phyloP scores from a whole-genome alignment of 495 filamentous ascomycete genomes.

The Aspergillus carlsbadensis region DNA sequence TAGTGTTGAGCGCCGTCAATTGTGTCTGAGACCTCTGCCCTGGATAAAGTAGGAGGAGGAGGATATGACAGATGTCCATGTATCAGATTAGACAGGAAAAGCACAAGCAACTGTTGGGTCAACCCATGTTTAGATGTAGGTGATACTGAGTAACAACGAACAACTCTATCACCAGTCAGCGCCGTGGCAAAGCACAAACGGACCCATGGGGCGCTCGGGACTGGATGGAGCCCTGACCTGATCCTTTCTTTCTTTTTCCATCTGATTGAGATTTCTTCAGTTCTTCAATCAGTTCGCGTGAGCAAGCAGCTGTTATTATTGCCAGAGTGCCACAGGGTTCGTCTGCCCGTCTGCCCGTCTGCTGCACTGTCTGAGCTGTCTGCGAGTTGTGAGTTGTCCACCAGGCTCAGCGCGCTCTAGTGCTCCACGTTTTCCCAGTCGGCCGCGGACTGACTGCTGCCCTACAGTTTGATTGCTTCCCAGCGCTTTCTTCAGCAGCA shows the following conservation, averaged over 20 bases:
- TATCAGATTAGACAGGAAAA: not conserved
- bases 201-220: slow-evolving; percentile 17
- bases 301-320: not conserved
- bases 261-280: not conserved
- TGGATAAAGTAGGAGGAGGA: not conserved
- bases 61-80: too few relatives aligned
- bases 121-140: not conserved
- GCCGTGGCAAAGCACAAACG: slow-evolving; percentile 14
- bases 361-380: slow-evolving; percentile 24
- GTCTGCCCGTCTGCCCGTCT: slow-evolving; percentile 11
- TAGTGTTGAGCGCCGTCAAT: slow-evolving; percentile 9
- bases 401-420: slow-evolving; percentile 17
- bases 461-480: slow-evolving; percentile 1
- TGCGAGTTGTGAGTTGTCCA: slow-evolving; percentile 21
- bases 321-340: slow-evolving; percentile 8
- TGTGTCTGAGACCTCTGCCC: not conserved
- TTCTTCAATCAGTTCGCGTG: not conserved
- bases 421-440: slow-evolving; percentile 26
- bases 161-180: not conserved
- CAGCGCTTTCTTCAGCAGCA: not conserved
- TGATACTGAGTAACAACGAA: slow-evolving; percentile 6
- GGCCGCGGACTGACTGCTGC: slow-evolving; percentile 15
- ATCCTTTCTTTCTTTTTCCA: slow-evolving; percentile 6
- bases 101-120: not conserved
- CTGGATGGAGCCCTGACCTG: slow-evolving; percentile 11